Conservation (phyloP, 2,329 filamentous ascomycete genomes). For the Botryotinia calthae region DNA sequence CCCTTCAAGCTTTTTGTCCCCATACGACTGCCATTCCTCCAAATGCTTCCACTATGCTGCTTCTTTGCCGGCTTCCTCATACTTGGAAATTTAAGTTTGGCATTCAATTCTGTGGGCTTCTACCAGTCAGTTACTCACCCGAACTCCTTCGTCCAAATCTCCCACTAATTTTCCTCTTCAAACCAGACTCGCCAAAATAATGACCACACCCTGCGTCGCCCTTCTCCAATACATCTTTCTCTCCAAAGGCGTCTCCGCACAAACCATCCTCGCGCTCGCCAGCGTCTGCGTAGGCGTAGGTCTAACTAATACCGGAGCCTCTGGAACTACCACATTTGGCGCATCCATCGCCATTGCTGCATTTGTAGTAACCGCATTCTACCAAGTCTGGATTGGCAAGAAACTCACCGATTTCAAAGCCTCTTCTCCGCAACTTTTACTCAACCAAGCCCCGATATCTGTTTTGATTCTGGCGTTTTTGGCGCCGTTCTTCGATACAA, state of each 20-base stretch:
- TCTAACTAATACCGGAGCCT: slow-evolving; percentile 44
- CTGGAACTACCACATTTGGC: slow-evolving; percentile 43
- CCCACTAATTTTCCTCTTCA: not conserved
- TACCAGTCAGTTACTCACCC: slow-evolving; percentile 40
- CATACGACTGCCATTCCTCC: slow-evolving; percentile 43
- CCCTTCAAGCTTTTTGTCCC: slow-evolving; percentile 47
- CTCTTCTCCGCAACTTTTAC: slow-evolving; percentile 44
- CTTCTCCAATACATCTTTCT: slow-evolving; percentile 46
- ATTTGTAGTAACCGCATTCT: slow-evolving; percentile 46
- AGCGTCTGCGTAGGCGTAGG: slow-evolving; percentile 45
- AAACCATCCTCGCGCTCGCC: slow-evolving; percentile 43
- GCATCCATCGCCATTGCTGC: slow-evolving; percentile 45
- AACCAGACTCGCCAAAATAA: slow-evolving; percentile 45
- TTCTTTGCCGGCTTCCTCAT: slow-evolving; percentile 49
- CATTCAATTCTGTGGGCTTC: slow-evolving; percentile 48
- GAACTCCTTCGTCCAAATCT: not conserved
- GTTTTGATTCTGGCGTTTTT: slow-evolving; percentile 45
- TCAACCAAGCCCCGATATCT: slow-evolving; percentile 47
- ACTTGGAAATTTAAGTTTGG: slow-evolving; percentile 46
- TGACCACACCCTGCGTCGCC: slow-evolving; percentile 48
- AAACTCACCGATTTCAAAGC: slow-evolving; percentile 47
- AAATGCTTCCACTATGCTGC: slow-evolving; percentile 46
- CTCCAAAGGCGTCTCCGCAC: slow-evolving; percentile 43
- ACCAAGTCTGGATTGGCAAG: slow-evolving; percentile 50
- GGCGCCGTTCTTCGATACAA: slow-evolving; percentile 45